Evolutionary conservation across 805 yeast genomes (phyloP), one percentile per base, ranked within the genome.

Genomic region (Scheffersomyces amazonensis): DNA sequence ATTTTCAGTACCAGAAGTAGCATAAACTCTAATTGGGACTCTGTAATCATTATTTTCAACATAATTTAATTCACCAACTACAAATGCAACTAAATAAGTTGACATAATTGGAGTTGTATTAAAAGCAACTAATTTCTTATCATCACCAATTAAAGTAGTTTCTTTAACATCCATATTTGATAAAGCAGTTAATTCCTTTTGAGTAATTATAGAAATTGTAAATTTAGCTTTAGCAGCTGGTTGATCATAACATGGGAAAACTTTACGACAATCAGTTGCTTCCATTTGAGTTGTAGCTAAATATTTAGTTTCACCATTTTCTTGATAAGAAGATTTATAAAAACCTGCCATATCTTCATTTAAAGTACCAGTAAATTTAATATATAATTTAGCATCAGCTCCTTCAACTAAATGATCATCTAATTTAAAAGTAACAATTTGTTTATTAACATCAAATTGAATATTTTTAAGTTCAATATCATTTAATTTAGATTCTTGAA

Each of bases 221-320:
- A 82, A 86, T 35, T 79, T 70, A 17, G 93, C 87, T 65, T 86
- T 86, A 42, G 83, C 72, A 40, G 85, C 78, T 16, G 95, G 95
- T 58, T 85, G 93, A 61, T 86, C 95, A 52, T 81, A 83, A 55
- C 85, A 84, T 23, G 95, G 95, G 73, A 86, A 86, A 8, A 93
- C 93, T 52, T 88, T 75, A 52, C 95, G 79, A 50, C 91, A 87
- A 56, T 86, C 93, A 16, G 91, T 83, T 17, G 95, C 81, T 65
- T 86, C 95, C 78, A 86, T 81, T 63, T 86, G 95, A 32, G 95
- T 84, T 32, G 90, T 81, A 31, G 88, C 87, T 74, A 85, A 71
- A 58, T 82, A 81, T 53, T 80, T 81, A 28, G 79, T 80, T 42
- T 71, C 69, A 16, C 87, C 85, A 45, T 82, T 72, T 42, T 73